These are phyloP conservation scores for Fusarium devonianum DNA, from an alignment of 2,329 filamentous ascomycete genomes.

Conservation along the genomic window DNA sequence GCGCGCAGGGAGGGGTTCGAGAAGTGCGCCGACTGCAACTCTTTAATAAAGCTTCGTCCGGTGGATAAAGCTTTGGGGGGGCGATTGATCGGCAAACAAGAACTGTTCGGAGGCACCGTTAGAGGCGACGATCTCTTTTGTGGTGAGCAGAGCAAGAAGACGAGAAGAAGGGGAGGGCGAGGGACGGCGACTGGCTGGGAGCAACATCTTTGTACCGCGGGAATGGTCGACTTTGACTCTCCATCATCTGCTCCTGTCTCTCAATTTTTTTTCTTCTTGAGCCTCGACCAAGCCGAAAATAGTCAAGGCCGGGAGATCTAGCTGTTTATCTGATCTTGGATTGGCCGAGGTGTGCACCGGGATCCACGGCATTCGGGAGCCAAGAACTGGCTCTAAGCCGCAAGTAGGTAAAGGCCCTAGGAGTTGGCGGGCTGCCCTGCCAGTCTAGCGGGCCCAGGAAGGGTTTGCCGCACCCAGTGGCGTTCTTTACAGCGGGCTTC, in stretches of 20 bases:
- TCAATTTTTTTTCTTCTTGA: conserved; percentile 29
- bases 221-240: conserved; percentile 5
- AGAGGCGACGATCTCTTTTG: conserved; percentile 24
- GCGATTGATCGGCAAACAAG: conserved; percentile 23
- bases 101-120: conserved; percentile 26
- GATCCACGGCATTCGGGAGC: conserved; percentile 32
- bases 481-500: conserved; percentile 20
- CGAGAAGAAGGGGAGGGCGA: background rate
- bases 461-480: conserved; percentile 23
- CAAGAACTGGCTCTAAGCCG: conserved; percentile 26
- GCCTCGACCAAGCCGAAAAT: conserved; percentile 15
- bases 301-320: conserved; percentile 26
- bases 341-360: conserved; percentile 9
- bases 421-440: conserved; percentile 12
- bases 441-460: conserved; percentile 5
- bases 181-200: conserved; percentile 11
- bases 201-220: conserved; percentile 15
- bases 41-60: no score
- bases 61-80: no score
- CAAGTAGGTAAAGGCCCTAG: conserved; percentile 25
- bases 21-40: conserved; percentile 14
- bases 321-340: background rate
- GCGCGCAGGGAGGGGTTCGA: conserved; percentile 3
- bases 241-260: conserved; percentile 28
- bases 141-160: background rate